Evolutionary conservation across 169 alveolate species (phyloP), one percentile per base, ranked within the genome.

Genomic region (Eimeria zaria): DNA sequence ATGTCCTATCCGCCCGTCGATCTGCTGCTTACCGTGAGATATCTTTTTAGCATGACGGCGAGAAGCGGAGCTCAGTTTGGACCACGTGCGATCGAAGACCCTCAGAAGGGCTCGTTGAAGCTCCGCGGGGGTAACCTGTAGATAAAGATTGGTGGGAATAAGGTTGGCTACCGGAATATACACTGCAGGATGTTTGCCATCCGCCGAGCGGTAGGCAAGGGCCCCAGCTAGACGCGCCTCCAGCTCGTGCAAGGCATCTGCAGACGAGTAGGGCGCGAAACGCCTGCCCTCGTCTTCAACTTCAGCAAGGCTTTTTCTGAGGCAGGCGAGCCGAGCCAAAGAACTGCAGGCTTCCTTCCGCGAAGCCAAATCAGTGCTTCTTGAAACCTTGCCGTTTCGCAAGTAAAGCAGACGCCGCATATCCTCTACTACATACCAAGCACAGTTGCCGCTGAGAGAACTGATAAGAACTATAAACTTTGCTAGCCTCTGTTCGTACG

Each of bases 141-240:
- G 92, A 58, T 85, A 85, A 9, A 85, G 78, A 46, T 80, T 85
- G 14, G 92, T 60, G 80, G 92, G 92, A n/a, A 62, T 18, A 27
- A 85, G 80, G 78, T 80, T 85, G 78, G 92, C 92, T 36, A 85
- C 44, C 73, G 67, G 74, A 39, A 85, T 85, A 46, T 85, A 85
- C 92, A 85, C 92, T 46, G 92, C 92, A 24, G 92, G 92, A 36
- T 85, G 92, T 22, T 85, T 85, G 24, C 92, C 92, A 46, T 85
- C 92, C 27, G 92, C 48, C 5, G 92, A 85, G 48, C 92, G 92
- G 78, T 85, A 85, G 64, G 92, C 92, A 33, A 85, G 92, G 46
- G 92, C 78, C 46, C 92, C 92, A 0, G 73, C 92, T 33, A 85
- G 62, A 39, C 62, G 36, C 58, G 92, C 39, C 80, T 85, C 92